These are phyloP conservation scores for Nemania bipapillata DNA, from an alignment of 2,329 filamentous ascomycete species.

Conservation along the genomic window DNA sequence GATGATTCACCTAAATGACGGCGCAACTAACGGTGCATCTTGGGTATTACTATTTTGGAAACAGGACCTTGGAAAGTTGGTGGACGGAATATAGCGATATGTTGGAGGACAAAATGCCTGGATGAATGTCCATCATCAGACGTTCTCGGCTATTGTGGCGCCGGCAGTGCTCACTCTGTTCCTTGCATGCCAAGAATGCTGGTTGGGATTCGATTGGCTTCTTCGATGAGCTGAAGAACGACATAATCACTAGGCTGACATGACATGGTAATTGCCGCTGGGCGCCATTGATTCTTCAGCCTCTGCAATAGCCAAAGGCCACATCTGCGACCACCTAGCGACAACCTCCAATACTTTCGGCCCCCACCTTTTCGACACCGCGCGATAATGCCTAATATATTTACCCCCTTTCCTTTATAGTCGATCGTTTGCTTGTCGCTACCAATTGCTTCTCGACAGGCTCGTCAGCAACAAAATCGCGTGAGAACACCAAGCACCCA, in stretches of 20 bases:
- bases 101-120: conserved; percentile 8
- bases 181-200: not conserved
- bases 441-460: conserved; percentile 40
- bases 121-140: not conserved
- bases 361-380: conserved; percentile 18
- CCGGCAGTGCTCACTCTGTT: not conserved
- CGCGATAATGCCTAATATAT: conserved; percentile 48
- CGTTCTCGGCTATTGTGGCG: not conserved
- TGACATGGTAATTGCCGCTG: conserved; percentile 7
- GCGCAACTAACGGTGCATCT: conserved; percentile 39
- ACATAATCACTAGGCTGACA: conserved; percentile 6
- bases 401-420: conserved; percentile 26
- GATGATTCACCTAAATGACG: conserved; percentile 40
- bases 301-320: not conserved
- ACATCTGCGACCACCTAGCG: not conserved
- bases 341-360: conserved; percentile 3
- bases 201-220: conserved; percentile 2
- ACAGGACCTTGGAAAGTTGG: conserved; percentile 22
- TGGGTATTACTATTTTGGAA: conserved; percentile 41
- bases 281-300: conserved; percentile 2
- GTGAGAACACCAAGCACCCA: conserved; percentile 31
- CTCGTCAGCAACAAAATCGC: conserved; percentile 37
- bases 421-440: conserved; percentile 37
- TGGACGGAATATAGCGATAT: conserved; percentile 15
- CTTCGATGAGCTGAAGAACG: conserved; percentile 3